Evolutionary conservation across 2,329 filamentous ascomycete species (phyloP), one percentile per base, ranked within the genome.

Genomic region (Sphaerulina vaccinii): DNA sequence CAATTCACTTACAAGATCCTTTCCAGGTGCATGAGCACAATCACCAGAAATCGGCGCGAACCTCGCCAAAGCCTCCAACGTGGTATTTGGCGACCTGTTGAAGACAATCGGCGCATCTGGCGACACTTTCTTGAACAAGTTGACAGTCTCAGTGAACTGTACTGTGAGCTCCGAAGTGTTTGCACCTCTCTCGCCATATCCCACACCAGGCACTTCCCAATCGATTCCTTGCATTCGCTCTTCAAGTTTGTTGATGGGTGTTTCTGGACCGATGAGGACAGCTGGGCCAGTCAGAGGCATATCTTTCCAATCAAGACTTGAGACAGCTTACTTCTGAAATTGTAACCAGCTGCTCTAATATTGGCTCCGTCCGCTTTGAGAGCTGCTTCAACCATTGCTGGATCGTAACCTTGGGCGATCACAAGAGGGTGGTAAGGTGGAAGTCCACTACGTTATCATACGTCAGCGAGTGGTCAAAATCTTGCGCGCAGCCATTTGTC

Each of bases 201-300:
- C 42, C 7, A 46, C 42, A 36, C 42, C 42, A 3, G 42, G 35
- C 9, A n/a, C 42, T 16, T 46, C 42, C 42, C 42, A 46, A 13
- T 21, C 18, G 2, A 19, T 46, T 1, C 42, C 42, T n/a, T 36
- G 21, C 42, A 46, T 46, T 18, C 32, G 42, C 3, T 46, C 42
- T 35, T 32, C 3, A 19, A 46, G 29, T 3, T 15, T 46, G 4
- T n/a, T 37, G 13, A 37, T 24, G 3, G 42, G 32, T 18, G 32
- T 23, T 24, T 46, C n/a, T n/a, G n/a, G n/a, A n/a, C n/a, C n/a
- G n/a, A n/a, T n/a, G n/a, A n/a, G n/a, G n/a, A n/a, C n/a, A n/a
- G n/a, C 42, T 9, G 42, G 42, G n/a, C 42, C 32, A 32, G 18
- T 27, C 7, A 46, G 42, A n/a, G n/a, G n/a, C n/a, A n/a, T n/a